A percentile compares a stretch with the other conserved stretches of the same genome.
phyloP scores from a whole-genome alignment of 1,284 basidiomycete species.

The Naganishia sp. region DNA sequence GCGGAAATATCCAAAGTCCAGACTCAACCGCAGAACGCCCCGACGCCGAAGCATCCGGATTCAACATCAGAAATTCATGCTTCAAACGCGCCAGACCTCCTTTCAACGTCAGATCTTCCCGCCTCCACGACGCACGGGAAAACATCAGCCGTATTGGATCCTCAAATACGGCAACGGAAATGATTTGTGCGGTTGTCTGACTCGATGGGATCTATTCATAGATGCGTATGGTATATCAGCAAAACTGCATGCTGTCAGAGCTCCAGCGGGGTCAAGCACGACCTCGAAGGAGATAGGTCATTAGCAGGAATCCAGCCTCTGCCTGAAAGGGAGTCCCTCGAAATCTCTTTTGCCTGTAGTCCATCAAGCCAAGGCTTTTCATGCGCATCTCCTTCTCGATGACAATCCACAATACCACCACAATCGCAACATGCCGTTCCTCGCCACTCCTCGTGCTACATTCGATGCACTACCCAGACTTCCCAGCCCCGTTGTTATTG shows the following conservation, averaged over 20 bases:
- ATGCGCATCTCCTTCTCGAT: no score
- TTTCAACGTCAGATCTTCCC: neutral
- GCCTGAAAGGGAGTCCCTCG: no score
- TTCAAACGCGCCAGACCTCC: neutral
- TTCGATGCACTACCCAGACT: no score
- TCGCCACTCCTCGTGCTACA: no score
- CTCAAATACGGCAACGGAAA: neutral
- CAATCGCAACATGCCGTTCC: no score
- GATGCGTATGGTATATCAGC: neutral
- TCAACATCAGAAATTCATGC: neutral
- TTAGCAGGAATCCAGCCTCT: no score
- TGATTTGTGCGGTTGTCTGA: neutral
- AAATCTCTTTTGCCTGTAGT: no score
- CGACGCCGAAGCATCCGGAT: neutral
- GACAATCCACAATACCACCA: no score
- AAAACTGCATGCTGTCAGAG: no score
- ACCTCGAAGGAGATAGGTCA: no score
- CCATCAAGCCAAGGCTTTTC: no score
- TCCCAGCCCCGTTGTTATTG: slow-evolving; percentile 1
- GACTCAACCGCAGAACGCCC: slow-evolving; percentile 24
- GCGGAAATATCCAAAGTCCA: slow-evolving; percentile 48
- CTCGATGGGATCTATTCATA: neutral
- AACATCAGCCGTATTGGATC: neutral
- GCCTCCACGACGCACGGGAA: neutral
- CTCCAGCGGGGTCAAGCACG: no score